Conservation (phyloP, 2,329 filamentous ascomycete species). For the Colletotrichum siamense region DNA sequence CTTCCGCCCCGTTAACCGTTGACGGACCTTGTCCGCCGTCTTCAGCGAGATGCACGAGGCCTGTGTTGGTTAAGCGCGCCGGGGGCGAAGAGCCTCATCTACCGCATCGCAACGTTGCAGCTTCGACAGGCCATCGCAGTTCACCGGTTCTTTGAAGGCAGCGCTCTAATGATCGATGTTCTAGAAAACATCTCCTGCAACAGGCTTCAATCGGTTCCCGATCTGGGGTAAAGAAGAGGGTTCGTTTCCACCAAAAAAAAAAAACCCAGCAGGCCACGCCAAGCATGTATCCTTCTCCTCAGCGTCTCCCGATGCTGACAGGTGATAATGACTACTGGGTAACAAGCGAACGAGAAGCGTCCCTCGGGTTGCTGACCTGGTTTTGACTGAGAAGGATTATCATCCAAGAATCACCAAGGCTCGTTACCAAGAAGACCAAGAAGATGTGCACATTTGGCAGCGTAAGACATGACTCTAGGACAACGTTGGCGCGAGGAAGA, state of each 20-base stretch:
- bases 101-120: background rate
- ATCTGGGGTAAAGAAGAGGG: background rate
- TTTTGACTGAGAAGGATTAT: background rate
- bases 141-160: background rate
- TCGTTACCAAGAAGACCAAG: background rate
- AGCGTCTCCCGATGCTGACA: background rate
- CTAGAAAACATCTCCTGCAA: background rate
- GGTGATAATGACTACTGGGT: background rate
- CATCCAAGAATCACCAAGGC: constrained; percentile 9
- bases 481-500: background rate
- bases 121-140: background rate
- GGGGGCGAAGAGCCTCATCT: background rate
- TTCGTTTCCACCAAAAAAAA: background rate
- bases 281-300: too few relatives aligned
- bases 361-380: background rate
- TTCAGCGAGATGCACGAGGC: background rate
- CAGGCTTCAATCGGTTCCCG: background rate
- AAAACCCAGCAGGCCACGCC: too few relatives aligned
- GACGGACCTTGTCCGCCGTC: too few relatives aligned
- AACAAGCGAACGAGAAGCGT: background rate
- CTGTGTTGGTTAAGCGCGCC: background rate
- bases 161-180: background rate
- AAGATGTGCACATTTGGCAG: background rate
- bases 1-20: too few relatives aligned
- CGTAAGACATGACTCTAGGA: constrained; percentile 14